Percentiles rank a stretch among this genome's conserved stretches.
phyloP scores from a whole-genome alignment of 306 rosid species.

The Quercus rubra region DNA sequence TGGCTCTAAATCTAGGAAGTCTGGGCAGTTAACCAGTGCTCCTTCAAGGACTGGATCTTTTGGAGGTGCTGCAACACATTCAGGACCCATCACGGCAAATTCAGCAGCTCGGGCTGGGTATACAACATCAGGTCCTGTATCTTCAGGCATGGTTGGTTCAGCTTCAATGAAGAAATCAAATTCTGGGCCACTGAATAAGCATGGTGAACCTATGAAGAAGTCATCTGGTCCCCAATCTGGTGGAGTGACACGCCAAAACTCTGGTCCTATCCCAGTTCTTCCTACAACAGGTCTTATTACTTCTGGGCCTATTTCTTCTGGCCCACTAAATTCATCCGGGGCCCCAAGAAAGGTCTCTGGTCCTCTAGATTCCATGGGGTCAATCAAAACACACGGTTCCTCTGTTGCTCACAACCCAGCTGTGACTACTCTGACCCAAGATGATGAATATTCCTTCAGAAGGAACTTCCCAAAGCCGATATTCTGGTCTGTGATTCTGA shows the following conservation, averaged over 20 bases:
- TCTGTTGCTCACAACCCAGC: conserved; percentile 66
- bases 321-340: conserved; percentile 93
- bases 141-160: conserved; percentile 69
- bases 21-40: conserved; percentile 72
- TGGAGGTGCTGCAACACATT: conserved; percentile 92
- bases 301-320: conserved; percentile 91
- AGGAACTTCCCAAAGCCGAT: conserved; percentile 90
- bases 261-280: conserved; percentile 91
- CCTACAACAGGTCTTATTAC: conserved; percentile 96
- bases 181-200: conserved; percentile 94
- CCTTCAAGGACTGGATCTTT: conserved; percentile 92
- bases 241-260: conserved; percentile 90
- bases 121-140: conserved; percentile 67
- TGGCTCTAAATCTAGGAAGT: conserved; percentile 89
- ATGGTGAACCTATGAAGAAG: conserved; percentile 94
- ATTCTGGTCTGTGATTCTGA: conserved; percentile 91
- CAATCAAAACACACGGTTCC: conserved; percentile 62
- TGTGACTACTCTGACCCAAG: conserved; percentile 72
- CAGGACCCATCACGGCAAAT: conserved; percentile 81
- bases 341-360: conserved; percentile 98
- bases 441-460: conserved; percentile 80
- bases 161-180: conserved; percentile 80
- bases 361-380: conserved; percentile 77
- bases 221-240: conserved; percentile 99
- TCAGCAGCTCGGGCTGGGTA: conserved; percentile 70